A percentile compares a stretch with the other conserved stretches of the same genome.
phyloP scores from a whole-genome alignment of 2,329 filamentous ascomycete species.

The Cladosporium velox region DNA sequence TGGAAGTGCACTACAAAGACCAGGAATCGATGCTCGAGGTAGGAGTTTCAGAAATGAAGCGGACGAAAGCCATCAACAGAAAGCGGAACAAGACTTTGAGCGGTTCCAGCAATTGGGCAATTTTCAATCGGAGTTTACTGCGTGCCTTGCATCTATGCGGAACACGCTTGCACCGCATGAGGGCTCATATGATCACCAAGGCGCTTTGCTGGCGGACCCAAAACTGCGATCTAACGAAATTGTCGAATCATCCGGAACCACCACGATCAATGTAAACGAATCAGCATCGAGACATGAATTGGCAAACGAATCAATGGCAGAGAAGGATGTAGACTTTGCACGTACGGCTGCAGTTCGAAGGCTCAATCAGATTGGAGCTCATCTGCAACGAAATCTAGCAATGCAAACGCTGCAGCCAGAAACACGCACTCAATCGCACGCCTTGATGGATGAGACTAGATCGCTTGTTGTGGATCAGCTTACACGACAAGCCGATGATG shows the following conservation, averaged over 20 bases:
- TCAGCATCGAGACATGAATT: background rate
- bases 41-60: constrained; percentile 4
- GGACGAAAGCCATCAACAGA: background rate
- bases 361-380: constrained; percentile 3
- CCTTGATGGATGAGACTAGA: background rate
- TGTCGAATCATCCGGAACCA: background rate
- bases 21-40: background rate
- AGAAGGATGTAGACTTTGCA: background rate
- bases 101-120: constrained; percentile 4
- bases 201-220: background rate
- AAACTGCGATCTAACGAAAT: background rate
- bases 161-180: no score
- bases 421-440: background rate
- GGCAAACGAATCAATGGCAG: background rate
- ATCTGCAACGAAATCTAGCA: constrained; percentile 5
- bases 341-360: background rate
- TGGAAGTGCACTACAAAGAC: background rate
- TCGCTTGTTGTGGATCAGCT: background rate
- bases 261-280: background rate
- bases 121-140: background rate
- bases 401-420: constrained; percentile 4
- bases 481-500: background rate
- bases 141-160: background rate
- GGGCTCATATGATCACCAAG: background rate
- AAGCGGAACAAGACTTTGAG: constrained; percentile 2